Conservation (phyloP, 768 basidiomycete genomes). For the Lentinula boryana region DNA sequence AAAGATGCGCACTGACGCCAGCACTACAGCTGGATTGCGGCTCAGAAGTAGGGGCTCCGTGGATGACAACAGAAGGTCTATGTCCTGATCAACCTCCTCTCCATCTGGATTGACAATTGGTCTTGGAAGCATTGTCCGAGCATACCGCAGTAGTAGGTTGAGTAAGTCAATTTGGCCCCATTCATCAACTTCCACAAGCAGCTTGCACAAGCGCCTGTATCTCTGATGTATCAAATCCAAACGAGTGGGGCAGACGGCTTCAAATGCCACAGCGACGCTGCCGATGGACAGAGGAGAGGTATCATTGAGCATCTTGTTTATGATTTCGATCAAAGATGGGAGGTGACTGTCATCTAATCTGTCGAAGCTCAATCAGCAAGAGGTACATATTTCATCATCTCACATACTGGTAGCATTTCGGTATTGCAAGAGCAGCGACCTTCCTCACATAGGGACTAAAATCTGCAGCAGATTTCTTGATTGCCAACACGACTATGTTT, state of each 20-base stretch:
- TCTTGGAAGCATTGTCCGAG: constrained; percentile 72
- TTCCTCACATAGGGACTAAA: constrained; percentile 94
- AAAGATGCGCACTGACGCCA: constrained; percentile 67
- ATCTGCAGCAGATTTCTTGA: constrained; percentile 90
- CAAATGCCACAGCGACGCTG: constrained; percentile 79
- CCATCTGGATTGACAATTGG: constrained; percentile 34
- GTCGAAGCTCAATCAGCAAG: constrained; percentile 3
- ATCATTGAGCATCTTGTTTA: constrained; percentile 62
- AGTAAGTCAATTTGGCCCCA: constrained; percentile 90
- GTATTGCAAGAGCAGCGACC: constrained; percentile 84
- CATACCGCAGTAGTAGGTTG: constrained; percentile 76
- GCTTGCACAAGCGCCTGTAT: constrained; percentile 76
- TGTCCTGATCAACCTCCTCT: constrained; percentile 71
- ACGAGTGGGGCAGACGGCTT: constrained; percentile 78
- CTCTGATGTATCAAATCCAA: constrained; percentile 87
- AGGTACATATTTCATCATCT: background rate
- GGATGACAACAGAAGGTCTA: constrained; percentile 66
- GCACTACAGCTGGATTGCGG: constrained; percentile 81
- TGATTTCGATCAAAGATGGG: constrained; percentile 60
- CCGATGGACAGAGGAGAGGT: constrained; percentile 86
- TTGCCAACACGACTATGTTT: constrained; percentile 76
- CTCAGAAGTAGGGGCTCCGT: constrained; percentile 79
- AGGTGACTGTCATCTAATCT: constrained; percentile 76
- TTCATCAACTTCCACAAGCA: constrained; percentile 90
- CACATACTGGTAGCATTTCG: constrained; percentile 68